Base-by-base conservation (phyloP, 2,329 filamentous ascomycete species). In the Xylariaceae sp. region DNA sequence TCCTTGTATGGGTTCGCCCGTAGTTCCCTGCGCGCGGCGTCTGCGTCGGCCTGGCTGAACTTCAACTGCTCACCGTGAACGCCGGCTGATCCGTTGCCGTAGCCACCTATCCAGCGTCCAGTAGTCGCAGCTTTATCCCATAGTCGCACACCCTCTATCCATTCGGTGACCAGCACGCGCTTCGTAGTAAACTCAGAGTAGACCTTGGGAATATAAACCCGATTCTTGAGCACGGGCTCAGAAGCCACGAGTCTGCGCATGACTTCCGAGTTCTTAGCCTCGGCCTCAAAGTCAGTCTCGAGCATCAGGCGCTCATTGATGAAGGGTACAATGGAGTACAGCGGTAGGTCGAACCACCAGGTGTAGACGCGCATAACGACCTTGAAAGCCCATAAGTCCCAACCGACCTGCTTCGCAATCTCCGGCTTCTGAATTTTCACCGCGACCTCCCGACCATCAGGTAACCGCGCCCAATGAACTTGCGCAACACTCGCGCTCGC, bases 391-490 rank as follows among this genome's bases (percentile, higher is more conserved):
- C 92, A 97, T 55, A 99, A 74, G 79, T 99, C 94, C 92, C 92
- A 96, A 3, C 87, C 86, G 44, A 97, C 89, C 76, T 97, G 94
- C 71, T 88, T 86, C 17, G 84, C 86, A 71, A 99, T 97, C 79
- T 97, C 93, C 54, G 88, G 84, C 78, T 97, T 99, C 78, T 99
- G 94, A 3, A 99, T 87, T 78, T 99, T 99, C 72, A 99, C 84
- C 1, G 94, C 94, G 18, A 97, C 89, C 77, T 97, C 92, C 52
- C 91, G 82, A 0, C 94, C 94, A 75, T 97, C 93, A 2, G 85
- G 76, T 58, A 97, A 74, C 61, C 88, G 80, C 6, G 94, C 94
- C 92, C 93, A 97, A 73, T 97, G 94, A 1, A 99, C 94, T 76
- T 97, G 94, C 1, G 94, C 94, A 7, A 99, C 93, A 73, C 90